Evolutionary conservation across 1,284 basidiomycete species (phyloP), one percentile per base, ranked within the genome.

Genomic region (Apiotrichum siamense): DNA sequence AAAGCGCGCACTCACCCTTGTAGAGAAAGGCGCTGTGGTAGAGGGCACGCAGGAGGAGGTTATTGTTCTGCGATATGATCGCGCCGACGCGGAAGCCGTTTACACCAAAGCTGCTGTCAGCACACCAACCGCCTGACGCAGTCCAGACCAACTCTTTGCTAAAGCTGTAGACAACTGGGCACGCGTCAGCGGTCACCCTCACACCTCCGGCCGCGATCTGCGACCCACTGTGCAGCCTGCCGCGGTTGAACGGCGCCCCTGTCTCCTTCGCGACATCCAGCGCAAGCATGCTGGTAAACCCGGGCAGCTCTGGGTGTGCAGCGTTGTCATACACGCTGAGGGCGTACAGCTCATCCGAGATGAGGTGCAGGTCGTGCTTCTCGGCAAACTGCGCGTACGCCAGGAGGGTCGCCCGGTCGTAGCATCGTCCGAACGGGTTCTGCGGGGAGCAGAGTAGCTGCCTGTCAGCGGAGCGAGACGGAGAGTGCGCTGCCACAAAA

Each of bases 301-400:
- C 59, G 3, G 61, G 52, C 0, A 72, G 63, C 35, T 65, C 53
- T 15, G 61, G 47, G 23, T 61, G 53, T 21, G 66, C 45, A 1
- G 60, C 48, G 47, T 69, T 69, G 23, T 71, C 58, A 50, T 66
- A 76, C 26, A 69, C 58, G 51, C 69, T 72, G 48, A 76, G 53
- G 3, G 70, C 74, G 61, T 77, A 77, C 32, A 77, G 75, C 62
- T 76, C 74, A 55, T 76, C 75, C 1, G 65, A 67, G 13, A 77
- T 66, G 24, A 76, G 63, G 52, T 73, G 76, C 7, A 77, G 52
- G 52, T 75, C 68, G 54, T 71, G 68, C 54, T 69, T 63, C 52
- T 77, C 69, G 37, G 74, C 74, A 47, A 77, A 75, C 9, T 54
- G 58, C 29, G 67, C 67, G 50, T 77, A 77, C 13, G 64, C 75